Percentiles rank a stretch among this genome's conserved stretches.
Evolutionary conservation across 352 stramenopile genomes (phyloP).

Genomic region (Phytopythium cucurbitacearum): DNA sequence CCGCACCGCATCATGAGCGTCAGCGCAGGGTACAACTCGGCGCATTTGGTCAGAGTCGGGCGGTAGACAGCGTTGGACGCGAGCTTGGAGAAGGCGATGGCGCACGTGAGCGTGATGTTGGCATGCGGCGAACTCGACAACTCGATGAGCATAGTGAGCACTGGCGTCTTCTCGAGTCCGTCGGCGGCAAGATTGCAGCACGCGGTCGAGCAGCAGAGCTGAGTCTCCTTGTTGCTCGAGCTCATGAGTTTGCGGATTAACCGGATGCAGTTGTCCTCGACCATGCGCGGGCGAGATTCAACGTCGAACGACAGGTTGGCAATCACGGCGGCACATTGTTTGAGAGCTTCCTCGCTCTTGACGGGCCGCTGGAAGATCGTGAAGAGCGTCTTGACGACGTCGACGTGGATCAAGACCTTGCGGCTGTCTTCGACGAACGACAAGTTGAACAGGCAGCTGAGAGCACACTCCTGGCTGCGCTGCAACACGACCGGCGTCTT

Average conservation of each 20-base stretch:
- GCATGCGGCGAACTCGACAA: slow-evolving; percentile 58
- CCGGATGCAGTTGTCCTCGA: slow-evolving; percentile 60
- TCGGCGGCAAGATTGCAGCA: slow-evolving; percentile 76
- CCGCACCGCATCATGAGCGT: slow-evolving; percentile 88
- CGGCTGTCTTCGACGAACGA: slow-evolving; percentile 68
- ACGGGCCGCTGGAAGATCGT: slow-evolving; percentile 61
- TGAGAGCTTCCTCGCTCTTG: slow-evolving; percentile 64
- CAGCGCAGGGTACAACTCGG: slow-evolving; percentile 70
- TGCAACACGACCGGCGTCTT: slow-evolving; percentile 40
- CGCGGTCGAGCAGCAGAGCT: slow-evolving; percentile 66
- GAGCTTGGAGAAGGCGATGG: slow-evolving; percentile 76
- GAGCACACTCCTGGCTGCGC: slow-evolving; percentile 63
- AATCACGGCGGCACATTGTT: slow-evolving; percentile 55
- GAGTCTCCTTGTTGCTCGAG: slow-evolving; percentile 46
- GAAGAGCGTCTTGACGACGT: slow-evolving; percentile 58
- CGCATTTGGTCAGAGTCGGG: slow-evolving; percentile 52
- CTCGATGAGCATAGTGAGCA: slow-evolving; percentile 79
- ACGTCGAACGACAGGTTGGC: slow-evolving; percentile 77
- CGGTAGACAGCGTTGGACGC: slow-evolving; percentile 54
- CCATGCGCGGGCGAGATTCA: slow-evolving; percentile 47
- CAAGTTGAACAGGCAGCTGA: slow-evolving; percentile 76
- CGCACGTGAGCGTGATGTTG: slow-evolving; percentile 66
- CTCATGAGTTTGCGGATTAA: slow-evolving; percentile 70
- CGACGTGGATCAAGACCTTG: slow-evolving; percentile 52
- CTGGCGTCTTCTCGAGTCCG: slow-evolving; percentile 58